Base-by-base conservation (phyloP, 768 basidiomycete species). In the Austroboletus eburneus region DNA sequence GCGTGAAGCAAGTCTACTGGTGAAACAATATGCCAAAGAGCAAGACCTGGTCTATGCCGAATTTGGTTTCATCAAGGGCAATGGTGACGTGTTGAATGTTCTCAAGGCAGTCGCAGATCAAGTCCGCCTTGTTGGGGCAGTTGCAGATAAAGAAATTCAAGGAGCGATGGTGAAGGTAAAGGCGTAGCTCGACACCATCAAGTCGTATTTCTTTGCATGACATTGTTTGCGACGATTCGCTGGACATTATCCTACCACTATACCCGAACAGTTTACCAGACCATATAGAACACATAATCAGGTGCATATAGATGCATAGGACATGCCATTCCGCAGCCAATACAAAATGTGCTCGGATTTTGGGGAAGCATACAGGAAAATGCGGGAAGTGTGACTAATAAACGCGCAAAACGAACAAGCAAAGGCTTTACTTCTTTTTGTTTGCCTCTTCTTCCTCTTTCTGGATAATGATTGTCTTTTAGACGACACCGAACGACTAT, bases 381-480 rank as follows among this genome's bases (percentile, higher is more conserved):
- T n/a, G n/a, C n/a, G 39, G 52, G 48, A 54, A 56, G 52, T 41
- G 49, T 50, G 45, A 66, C 39, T n/a, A n/a, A 57, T 56, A 54
- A 56, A 61, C 52, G 49, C 48, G 43, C 57, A 52, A 23, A 44
- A 46, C 41, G 43, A 42, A 49, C 45, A 46, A 45, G 37, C 20
- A 43, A 52, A 50, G 55, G 20, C 47, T 72, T 72, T 82, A 89
- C 75, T 92, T 91, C 76, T 91, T 91, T 79, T 92, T 91, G 66
- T 77, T 80, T 48, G 87, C 89, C 66, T 92, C 91, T 78, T 93
- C 91, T 66, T 91, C 91, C 58, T 88, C 89, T 66, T 85, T 88
- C 88, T 90, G 61, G 49, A 58, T 39, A 46, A 23, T 22, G 29
- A 22, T 43, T 46, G 21, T 25, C 29, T 30, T 57, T 67, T 4